These are phyloP conservation scores for Lepidopterella palustris DNA, from an alignment of 495 filamentous ascomycete species.

Conservation along the genomic window DNA sequence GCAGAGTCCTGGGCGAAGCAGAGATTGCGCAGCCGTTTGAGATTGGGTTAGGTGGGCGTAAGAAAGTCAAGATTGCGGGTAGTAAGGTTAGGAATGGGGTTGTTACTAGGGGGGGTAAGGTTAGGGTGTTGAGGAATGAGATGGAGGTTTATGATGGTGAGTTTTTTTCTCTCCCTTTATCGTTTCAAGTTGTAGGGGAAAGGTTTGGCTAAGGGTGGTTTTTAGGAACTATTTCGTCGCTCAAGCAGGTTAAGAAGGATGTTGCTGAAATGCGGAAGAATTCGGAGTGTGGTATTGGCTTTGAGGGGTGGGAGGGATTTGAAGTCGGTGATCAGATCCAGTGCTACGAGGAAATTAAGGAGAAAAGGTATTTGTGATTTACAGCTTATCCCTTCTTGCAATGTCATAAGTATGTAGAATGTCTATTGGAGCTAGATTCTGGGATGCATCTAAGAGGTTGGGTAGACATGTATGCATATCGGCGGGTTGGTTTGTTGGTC, in stretches of 20 bases:
- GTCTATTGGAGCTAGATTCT: not conserved
- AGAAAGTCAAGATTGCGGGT: constrained; percentile 70
- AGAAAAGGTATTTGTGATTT: constrained; percentile 60
- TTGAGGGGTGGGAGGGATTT: constrained; percentile 73
- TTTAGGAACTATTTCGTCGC: constrained; percentile 63
- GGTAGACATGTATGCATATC: not conserved
- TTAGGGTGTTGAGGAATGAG: constrained; percentile 64
- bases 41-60: constrained; percentile 67
- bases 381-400: not conserved
- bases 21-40: constrained; percentile 77
- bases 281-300: constrained; percentile 84
- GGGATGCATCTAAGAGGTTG: not conserved
- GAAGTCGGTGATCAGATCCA: constrained; percentile 78
- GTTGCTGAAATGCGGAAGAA: constrained; percentile 83
- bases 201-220: constrained; percentile 8
- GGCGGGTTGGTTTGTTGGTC: not conserved
- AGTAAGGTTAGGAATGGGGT: constrained; percentile 80
- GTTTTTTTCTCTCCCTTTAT: constrained; percentile 29
- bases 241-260: constrained; percentile 92
- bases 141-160: constrained; percentile 74
- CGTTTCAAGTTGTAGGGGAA: constrained; percentile 20
- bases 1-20: constrained; percentile 76
- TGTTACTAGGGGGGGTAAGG: constrained; percentile 54
- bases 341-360: constrained; percentile 69
- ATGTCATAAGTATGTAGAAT: not conserved